Percentiles rank a stretch among this genome's conserved stretches.
Evolutionary conservation across 805 yeast species (phyloP).

Genomic region (Geotrichum ghanense): DNA sequence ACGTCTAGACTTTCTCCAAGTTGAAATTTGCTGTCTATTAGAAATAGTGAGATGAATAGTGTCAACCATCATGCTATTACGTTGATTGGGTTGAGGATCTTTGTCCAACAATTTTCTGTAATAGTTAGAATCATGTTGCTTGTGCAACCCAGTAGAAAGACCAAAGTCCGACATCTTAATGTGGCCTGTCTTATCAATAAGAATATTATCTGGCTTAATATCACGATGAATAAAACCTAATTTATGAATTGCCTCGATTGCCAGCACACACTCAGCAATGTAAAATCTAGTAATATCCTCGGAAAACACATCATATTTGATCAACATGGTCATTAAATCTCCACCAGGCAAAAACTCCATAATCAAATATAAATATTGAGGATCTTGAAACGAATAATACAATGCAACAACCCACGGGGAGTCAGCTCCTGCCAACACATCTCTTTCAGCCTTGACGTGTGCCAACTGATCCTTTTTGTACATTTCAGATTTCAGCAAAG

Average conservation of each 20-base stretch:
- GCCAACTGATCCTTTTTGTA: constrained; percentile 89
- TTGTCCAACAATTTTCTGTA: constrained; percentile 73
- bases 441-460: constrained; percentile 92
- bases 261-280: constrained; percentile 93
- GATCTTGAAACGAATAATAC: constrained; percentile 73
- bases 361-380: constrained; percentile 60
- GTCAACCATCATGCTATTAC: constrained; percentile 83
- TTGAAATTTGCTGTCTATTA: constrained; percentile 87
- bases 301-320: constrained; percentile 86
- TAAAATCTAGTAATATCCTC: constrained; percentile 83
- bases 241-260: constrained; percentile 88
- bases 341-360: constrained; percentile 84
- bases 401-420: constrained; percentile 83
- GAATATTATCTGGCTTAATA: constrained; percentile 92
- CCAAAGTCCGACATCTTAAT: constrained; percentile 68
- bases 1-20: constrained; percentile 88
- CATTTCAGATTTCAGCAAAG: constrained; percentile 83
- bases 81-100: constrained; percentile 32
- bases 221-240: constrained; percentile 93
- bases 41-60: constrained; percentile 94
- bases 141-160: constrained; percentile 82
- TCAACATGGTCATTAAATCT: constrained; percentile 88
- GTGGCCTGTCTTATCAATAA: constrained; percentile 70
- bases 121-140: constrained; percentile 84
- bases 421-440: constrained; percentile 82